Evolutionary conservation across 129 eudicot genomes (phyloP), one percentile per base, ranked within the genome.

Genomic region (Logfia minima): DNA sequence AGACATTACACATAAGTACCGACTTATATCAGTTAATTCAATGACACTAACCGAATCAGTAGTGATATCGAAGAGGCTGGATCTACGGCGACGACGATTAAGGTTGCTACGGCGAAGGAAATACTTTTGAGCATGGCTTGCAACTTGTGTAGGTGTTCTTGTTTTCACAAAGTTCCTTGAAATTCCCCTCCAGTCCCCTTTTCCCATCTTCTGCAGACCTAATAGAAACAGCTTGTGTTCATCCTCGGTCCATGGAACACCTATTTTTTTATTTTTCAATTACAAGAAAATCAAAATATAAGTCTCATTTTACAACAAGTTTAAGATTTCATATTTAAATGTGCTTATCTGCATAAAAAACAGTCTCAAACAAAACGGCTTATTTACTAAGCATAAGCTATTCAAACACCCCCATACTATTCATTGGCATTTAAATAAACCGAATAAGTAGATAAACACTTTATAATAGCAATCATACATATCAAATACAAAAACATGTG

Each of bases 171-270:
- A 91, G 71, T 91, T 94, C 73, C 90, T 84, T 0, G 98, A 91
- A 71, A 94, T 91, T 6, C 98, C 97, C 65, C 93, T 87, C 98
- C 98, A 94, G 56, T 94, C 98, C 37, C 98, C 97, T 77, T 90
- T 94, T 2, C 98, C 98, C 45, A 89, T 90, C 75, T 89, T 89
- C 83, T 87, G 79, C 75, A 94, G 60, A 75, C 98, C 98, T 59
- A 89, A 45, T 22, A 94, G 86, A 88, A 94, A 94, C 52, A 91
- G 85, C 81, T 87, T 94, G 76, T 94, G 98, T 68, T 94, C 98
- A n/a, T 94, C 93, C 72, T 94, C 97, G 7, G 98, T 91, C 98
- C 98, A 94, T 28, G 97, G 98, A 64, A 86, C 85, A 24, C 98
- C 98, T 93, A 64, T 64, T 32, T n/a, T n/a, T n/a, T n/a, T 18